Evolutionary conservation across 345 rosid genomes (phyloP), one percentile per base, ranked within the genome.

Genomic region (Xanthoceras sorbifolium): DNA sequence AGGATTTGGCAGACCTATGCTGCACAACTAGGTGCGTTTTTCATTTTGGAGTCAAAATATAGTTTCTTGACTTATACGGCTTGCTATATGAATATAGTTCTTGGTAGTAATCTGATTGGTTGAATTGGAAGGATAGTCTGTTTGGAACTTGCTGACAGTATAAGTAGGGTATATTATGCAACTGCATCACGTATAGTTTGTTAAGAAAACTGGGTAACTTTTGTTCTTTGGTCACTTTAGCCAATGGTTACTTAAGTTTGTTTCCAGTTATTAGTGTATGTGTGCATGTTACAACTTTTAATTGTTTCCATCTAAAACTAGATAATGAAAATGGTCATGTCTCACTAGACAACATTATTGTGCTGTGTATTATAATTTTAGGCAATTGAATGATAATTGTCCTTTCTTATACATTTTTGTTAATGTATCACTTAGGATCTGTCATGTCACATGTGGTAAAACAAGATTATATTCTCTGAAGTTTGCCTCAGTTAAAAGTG

Each of bases 21-120:
- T 68, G 87, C 84, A 91, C 99, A 9, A 91, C 81, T 48, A 96
- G 99, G 99, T 93, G 20, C 60, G 69, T 48, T 72, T 3, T 83
- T 68, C 61, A 32, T 75, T 63, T 29, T 17, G 20, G 5, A 69
- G 69, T 42, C 44, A n/a, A 8, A 34, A 15, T 2, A 69, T 67
- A 6, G 15, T 54, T 62, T 38, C n/a, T 14, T 79, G 20, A 23
- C 20, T 71, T 46, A 9, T 71, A 6, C 0, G 55, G 48, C 6
- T 61, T 74, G 64, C 28, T 25, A 25, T 62, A 4, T 55, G 55
- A 9, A 61, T 59, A 74, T 42, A 68, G 50, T 48, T 76, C 25
- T 28, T 71, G 15, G 40, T n/a, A 23, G 36, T 18, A 6, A 66
- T 66, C 25, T n/a, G 23, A 66, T 34, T 38, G 69, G 26, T 66